A percentile compares a stretch with the other conserved stretches of the same genome.
Evolutionary conservation across 805 yeast species (phyloP).

Genomic region (Kuraishia ogatae): DNA sequence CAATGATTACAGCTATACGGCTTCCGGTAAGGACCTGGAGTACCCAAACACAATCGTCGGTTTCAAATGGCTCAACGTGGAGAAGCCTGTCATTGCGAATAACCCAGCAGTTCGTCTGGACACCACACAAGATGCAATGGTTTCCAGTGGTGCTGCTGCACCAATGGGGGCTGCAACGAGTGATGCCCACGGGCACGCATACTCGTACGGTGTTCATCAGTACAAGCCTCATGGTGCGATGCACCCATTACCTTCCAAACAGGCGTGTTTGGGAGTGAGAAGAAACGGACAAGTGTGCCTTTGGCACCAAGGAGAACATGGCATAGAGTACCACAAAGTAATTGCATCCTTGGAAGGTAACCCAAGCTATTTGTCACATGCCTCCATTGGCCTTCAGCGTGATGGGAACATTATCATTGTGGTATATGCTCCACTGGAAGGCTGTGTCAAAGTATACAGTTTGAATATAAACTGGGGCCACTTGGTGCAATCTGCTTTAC

Average conservation of each 20-base stretch:
- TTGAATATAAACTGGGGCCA: constrained; percentile 50
- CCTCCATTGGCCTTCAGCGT: constrained; percentile 44
- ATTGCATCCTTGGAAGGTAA: constrained; percentile 22
- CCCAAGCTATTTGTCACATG: constrained; percentile 20
- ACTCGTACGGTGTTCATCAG: constrained; percentile 50
- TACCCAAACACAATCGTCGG: constrained; percentile 30
- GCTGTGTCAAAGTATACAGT: constrained; percentile 28
- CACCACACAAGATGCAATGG: constrained; percentile 9
- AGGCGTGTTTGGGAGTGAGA: constrained; percentile 62
- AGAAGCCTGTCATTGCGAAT: constrained; percentile 53
- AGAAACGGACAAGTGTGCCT: constrained; percentile 51
- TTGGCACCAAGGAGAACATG: constrained; percentile 58
- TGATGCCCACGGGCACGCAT: constrained; percentile 25
- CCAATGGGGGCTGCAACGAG: constrained; percentile 24
- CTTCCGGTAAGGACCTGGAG: constrained; percentile 2
- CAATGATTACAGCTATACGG: background rate
- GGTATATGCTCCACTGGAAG: constrained; percentile 19
- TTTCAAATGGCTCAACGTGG: constrained; percentile 67
- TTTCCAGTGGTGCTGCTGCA: constrained; percentile 25
- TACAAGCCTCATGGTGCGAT: constrained; percentile 50
- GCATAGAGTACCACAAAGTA: constrained; percentile 44
- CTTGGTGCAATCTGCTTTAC: constrained; percentile 35
- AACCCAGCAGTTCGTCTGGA: constrained; percentile 43
- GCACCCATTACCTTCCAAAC: constrained; percentile 62
- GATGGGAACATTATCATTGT: constrained; percentile 37